Percentiles rank a stretch among this genome's conserved stretches.
phyloP scores from a whole-genome alignment of 805 yeast genomes.

The Ogataea allantospora region DNA sequence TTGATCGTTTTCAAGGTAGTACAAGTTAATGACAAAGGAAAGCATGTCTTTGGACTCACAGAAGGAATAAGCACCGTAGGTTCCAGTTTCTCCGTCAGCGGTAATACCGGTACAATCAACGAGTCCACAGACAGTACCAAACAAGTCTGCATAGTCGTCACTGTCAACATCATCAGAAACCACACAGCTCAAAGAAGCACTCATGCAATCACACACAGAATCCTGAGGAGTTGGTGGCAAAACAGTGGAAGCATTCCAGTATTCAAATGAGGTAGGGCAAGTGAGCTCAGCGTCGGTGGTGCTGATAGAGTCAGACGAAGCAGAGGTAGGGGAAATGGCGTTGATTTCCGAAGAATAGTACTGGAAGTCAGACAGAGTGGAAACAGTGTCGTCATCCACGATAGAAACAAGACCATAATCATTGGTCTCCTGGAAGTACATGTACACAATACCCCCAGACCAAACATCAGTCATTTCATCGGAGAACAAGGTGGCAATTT shows the following conservation, averaged over 20 bases:
- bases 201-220: constrained; percentile 62
- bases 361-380: constrained; percentile 61
- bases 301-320: constrained; percentile 38
- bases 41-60: constrained; percentile 65
- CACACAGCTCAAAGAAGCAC: constrained; percentile 56
- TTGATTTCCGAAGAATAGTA: constrained; percentile 61
- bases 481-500: constrained; percentile 64
- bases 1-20: constrained; percentile 50
- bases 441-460: constrained; percentile 89
- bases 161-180: constrained; percentile 50
- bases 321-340: constrained; percentile 52
- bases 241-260: constrained; percentile 66
- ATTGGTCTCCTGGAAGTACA: constrained; percentile 78
- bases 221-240: constrained; percentile 80
- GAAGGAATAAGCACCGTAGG: constrained; percentile 72
- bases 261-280: constrained; percentile 56
- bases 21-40: constrained; percentile 61
- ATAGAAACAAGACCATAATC: constrained; percentile 70
- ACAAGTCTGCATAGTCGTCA: constrained; percentile 60
- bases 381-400: constrained; percentile 44
- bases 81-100: constrained; percentile 62
- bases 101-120: constrained; percentile 58
- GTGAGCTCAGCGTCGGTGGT: constrained; percentile 45
- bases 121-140: constrained; percentile 54
- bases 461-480: constrained; percentile 75